Base-by-base conservation (phyloP, 2,329 filamentous ascomycete genomes). In the Apiospora marii region DNA sequence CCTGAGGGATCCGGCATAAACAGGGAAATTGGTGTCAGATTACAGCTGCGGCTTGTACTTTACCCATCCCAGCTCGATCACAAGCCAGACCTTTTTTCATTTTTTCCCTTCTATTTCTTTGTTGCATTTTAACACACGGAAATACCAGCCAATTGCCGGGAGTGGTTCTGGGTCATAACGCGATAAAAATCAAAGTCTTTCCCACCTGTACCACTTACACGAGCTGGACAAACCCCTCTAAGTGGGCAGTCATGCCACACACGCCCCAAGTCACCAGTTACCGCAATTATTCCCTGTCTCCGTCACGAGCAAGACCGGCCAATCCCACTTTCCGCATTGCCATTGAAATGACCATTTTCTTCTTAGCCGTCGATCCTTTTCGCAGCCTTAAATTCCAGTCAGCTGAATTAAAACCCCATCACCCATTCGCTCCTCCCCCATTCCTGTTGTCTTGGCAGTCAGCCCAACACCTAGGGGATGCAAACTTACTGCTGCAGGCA, bases 311-410 rank as follows among this genome's bases (percentile, higher is more conserved):
- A 22, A 22, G 16, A 37, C 53, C 19, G 53, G 30, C 53, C 53
- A 61, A 61, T 61, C 53, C 53, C 53, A 61, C 53, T 61, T 37
- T 61, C 53, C 22, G 58, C 58, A 64, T 64, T 64, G 34, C 58
- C 58, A 41, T 10, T 19, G 19, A 64, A 64, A 64, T 64, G 58
- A 64, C 34, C 58, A 13, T 41, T 41, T n/a, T 41, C 4, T 5
- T 14, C 34, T 64, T 64, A 41, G 58, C 58, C 34, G 58, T 64
- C 58, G 58, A 64, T 64, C 58, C 12, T 64, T 41, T 41, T 64
- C 58, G 58, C 58, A 64, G 34, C 58, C 58, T 64, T 64, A 64
- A 41, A 64, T 41, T 41, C 58, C 58, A 64, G 34, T 64, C 58
- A 64, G 58, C 58, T 64, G 58, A 64, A 41, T 13, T 41, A 7